These are phyloP conservation scores for Silene noctiflora DNA, from an alignment of 179 eudicot species.

Conservation along the genomic window DNA sequence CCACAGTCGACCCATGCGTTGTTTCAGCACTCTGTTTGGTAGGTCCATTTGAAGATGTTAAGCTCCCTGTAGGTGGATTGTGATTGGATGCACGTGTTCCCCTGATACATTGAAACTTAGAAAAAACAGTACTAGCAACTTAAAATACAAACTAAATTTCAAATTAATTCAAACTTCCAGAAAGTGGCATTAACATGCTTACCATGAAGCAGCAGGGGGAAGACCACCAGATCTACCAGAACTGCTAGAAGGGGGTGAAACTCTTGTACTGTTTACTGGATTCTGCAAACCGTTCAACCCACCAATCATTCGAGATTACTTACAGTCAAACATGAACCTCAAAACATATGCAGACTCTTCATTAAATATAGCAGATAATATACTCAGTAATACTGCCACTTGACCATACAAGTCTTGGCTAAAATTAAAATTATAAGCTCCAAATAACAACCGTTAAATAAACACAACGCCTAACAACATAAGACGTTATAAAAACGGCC, in stretches of 20 bases:
- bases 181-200: slow-evolving; percentile 10
- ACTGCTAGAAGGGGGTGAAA: slow-evolving; percentile 68
- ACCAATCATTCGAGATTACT: slow-evolving; percentile 10
- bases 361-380: neutral
- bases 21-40: slow-evolving; percentile 48
- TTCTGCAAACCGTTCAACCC: slow-evolving; percentile 31
- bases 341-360: neutral
- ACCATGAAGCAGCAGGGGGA: slow-evolving; percentile 94
- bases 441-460: neutral
- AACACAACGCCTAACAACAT: neutral
- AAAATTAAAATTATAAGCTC: neutral
- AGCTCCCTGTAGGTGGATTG: slow-evolving; percentile 41
- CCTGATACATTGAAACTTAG: slow-evolving; percentile 42
- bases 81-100: slow-evolving; percentile 61
- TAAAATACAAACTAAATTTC: neutral
- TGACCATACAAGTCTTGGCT: neutral
- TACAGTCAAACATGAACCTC: neutral
- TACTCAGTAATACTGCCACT: neutral
- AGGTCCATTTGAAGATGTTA: slow-evolving; percentile 47
- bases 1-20: slow-evolving; percentile 29
- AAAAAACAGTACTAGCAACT: neutral
- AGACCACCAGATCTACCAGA: slow-evolving; percentile 70
- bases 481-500: neutral
- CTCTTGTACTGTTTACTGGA: slow-evolving; percentile 39
- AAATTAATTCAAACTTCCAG: neutral